phyloP scores from a whole-genome alignment of 305 asterid genomes.

The Plantago coronopus region DNA sequence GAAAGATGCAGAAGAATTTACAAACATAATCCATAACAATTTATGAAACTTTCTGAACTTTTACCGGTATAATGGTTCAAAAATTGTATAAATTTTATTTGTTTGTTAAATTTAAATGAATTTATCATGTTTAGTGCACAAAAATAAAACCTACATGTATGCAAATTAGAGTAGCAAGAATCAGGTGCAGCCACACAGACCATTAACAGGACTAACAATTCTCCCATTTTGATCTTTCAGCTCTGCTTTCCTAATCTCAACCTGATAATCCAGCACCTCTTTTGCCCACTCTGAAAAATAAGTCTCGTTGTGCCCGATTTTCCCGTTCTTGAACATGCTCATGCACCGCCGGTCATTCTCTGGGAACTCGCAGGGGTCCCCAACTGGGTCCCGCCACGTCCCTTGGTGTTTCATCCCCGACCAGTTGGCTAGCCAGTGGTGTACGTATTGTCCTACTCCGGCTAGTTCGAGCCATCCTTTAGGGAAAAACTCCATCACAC shows the following conservation, averaged over 20 bases:
- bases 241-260: background rate
- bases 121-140: background rate
- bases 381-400: slow-evolving; percentile 49
- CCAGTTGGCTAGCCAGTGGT: slow-evolving; percentile 53
- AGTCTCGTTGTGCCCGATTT: slow-evolving; percentile 49
- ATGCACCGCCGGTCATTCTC: slow-evolving; percentile 38
- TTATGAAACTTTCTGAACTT: too few relatives aligned
- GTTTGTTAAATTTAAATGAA: too few relatives aligned
- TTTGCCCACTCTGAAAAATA: slow-evolving; percentile 47
- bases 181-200: slow-evolving; percentile 27
- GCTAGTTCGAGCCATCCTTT: slow-evolving; percentile 61
- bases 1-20: slow-evolving; percentile 59
- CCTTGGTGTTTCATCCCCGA: slow-evolving; percentile 56
- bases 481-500: slow-evolving; percentile 61
- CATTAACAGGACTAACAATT: slow-evolving; percentile 19
- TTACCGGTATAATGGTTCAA: too few relatives aligned
- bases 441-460: slow-evolving; percentile 48
- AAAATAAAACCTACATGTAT: background rate
- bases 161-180: background rate
- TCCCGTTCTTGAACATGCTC: slow-evolving; percentile 40
- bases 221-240: slow-evolving; percentile 15
- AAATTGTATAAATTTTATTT: too few relatives aligned
- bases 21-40: background rate
- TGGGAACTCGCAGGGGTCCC: slow-evolving; percentile 37
- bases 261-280: slow-evolving; percentile 28